Base-by-base conservation (phyloP, 1,284 basidiomycete genomes). In the Bondarzewia mesenterica region DNA sequence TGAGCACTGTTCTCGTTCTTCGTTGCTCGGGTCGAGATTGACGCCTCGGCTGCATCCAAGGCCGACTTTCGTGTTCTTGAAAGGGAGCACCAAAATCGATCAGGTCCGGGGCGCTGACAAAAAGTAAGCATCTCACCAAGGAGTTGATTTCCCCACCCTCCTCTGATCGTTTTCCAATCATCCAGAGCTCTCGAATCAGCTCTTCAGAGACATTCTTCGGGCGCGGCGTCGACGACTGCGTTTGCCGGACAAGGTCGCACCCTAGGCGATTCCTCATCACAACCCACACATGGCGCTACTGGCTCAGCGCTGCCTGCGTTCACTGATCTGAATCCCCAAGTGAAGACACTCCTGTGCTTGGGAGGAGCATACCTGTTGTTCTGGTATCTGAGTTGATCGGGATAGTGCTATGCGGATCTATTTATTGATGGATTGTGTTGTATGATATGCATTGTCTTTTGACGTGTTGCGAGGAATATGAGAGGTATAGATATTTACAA, bases 11-110 rank as follows among this genome's bases (percentile, higher is more conserved):
- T n/a, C 44, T 21, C 18, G 5, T n/a, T n/a, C 25, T 22, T 47
- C n/a, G 22, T 7, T 26, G 18, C n/a, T 21, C 20, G 37, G 7
- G 23, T 35, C 26, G 26, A 22, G 23, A 10, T 38, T 40, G 32
- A 26, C 48, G 36, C 43, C 46, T 23, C 7, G 25, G 14, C 22
- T n/a, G n/a, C 5, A 25, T 8, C 21, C 40, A 42, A 89, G 87
- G 86, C 86, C 87, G 4, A 88, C 87, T 0, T 89, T 89, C 55
- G 61, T 89, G 29, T 88, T 89, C 60, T 58, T 89, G 52, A 81
- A 78, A 57, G 83, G 84, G n/a, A 68, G 64, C 29, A 71, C 67
- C 3, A 78, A 87, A 59, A 73, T 89, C 14, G 82, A 85, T 56
- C 72, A 74, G 64, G 75, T 89, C 25, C 73, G 72, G 48, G 86